Base-by-base conservation (phyloP, 2,329 filamentous ascomycete genomes). In the Samsoniella hepiali region DNA sequence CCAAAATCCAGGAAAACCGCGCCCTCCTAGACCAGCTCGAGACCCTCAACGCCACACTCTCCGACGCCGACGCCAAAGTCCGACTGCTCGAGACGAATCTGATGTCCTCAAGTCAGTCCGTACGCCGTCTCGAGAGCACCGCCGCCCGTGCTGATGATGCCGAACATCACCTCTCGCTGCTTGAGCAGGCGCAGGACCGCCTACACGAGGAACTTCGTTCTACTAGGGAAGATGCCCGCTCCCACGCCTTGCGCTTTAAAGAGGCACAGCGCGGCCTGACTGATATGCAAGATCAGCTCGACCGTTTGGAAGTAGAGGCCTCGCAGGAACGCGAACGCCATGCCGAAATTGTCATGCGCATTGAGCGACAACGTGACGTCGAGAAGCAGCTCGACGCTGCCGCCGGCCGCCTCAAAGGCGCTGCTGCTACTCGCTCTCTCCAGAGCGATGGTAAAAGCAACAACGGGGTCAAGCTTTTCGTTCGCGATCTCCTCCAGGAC, bases 401-500 rank as follows among this genome's bases (percentile, higher is more conserved):
- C 2, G 91, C 91, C 13, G 90, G 89, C 38, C 84, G 92, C 62
- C 81, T 96, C 60, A 95, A 94, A 75, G 90, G 90, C 10, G 90
- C 91, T 13, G 92, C 92, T 3, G 91, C 89, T 0, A 82, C 84
- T 34, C 89, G 87, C 68, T 86, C 87, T 3, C 77, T 90, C 47
- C 82, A 82, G 3, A 82, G 83, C 3, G 82, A 84, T 36, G 84
- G 84, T 68, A 80, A 79, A 63, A 86, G 82, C 65, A 88, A 81
- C 64, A 65, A 65, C 15, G 91, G 96, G 44, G 91, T 98, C n/a
- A 93, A 91, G 27, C 91, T 96, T 72, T 98, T 99, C 69, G 95
- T 99, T 63, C 92, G 93, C 68, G 95, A 98, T 73, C 91, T 99
- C 63, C 81, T 99, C 22, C 89, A 96, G 71, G 95, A 99, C 74